phyloP scores from a whole-genome alignment of 129 eudicot species.

The Helichrysum umbraculigerum region DNA sequence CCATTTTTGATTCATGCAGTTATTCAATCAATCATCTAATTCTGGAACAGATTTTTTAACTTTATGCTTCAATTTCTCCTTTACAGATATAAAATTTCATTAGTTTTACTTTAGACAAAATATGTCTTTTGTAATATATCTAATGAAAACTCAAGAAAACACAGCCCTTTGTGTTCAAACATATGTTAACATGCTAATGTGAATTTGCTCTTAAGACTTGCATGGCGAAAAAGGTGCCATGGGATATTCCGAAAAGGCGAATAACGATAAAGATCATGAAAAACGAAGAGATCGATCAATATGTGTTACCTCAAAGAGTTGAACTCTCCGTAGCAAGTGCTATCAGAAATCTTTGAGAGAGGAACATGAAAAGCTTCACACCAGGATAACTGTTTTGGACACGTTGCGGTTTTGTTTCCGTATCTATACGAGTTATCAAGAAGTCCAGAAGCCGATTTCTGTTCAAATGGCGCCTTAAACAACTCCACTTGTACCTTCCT shows the following conservation, averaged over 20 bases:
- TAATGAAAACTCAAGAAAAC: constrained; percentile 3
- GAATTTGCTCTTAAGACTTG: neutral
- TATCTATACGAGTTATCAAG: constrained; percentile 65
- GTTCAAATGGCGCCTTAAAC: constrained; percentile 54
- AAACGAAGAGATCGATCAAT: neutral
- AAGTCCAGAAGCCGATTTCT: constrained; percentile 47
- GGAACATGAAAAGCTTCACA: constrained; percentile 78
- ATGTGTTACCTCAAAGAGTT: constrained; percentile 44
- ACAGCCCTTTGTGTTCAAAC: neutral
- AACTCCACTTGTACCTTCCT: constrained; percentile 55
- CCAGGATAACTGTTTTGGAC: constrained; percentile 60
- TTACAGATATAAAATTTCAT: constrained; percentile 13
- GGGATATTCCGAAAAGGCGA: neutral
- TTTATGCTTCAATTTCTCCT: constrained; percentile 23
- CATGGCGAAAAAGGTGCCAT: neutral
- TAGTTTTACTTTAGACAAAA: constrained; percentile 18
- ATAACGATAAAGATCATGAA: neutral
- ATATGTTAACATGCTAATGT: neutral
- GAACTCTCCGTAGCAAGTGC: constrained; percentile 50
- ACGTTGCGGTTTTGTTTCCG: constrained; percentile 59
- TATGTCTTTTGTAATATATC: neutral
- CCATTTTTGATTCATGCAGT: constrained; percentile 24
- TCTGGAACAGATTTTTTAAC: constrained; percentile 20
- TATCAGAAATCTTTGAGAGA: constrained; percentile 54
- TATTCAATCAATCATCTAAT: constrained; percentile 18